Conservation (phyloP, 306 rosid species). For the Oxytropis ochrocephala region DNA sequence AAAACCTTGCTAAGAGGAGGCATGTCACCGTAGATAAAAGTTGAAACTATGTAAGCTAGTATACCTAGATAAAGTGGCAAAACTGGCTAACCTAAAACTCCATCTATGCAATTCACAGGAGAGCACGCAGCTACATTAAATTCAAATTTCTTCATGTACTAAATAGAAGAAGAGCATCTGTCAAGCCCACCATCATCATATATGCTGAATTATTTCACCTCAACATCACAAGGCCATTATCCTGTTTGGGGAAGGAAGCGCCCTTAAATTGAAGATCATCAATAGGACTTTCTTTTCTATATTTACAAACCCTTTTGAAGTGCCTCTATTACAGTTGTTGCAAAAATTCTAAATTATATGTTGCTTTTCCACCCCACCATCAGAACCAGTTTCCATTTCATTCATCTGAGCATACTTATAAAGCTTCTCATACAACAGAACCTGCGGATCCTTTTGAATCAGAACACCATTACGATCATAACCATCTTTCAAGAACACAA, state of each 20-base stretch:
- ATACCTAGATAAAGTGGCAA: neutral
- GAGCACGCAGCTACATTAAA: neutral
- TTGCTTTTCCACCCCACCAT: conserved; percentile 9
- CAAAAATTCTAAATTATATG: neutral
- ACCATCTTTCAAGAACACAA: conserved; percentile 68
- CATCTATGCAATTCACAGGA: neutral
- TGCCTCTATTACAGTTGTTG: neutral
- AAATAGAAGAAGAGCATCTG: neutral
- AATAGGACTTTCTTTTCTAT: neutral
- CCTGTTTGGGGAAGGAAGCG: neutral
- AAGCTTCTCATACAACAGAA: conserved; percentile 69
- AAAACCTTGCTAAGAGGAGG: neutral
- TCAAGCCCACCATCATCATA: neutral
- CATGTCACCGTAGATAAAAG: neutral
- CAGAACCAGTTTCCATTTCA: conserved; percentile 30
- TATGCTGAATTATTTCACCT: neutral
- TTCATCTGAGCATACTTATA: conserved; percentile 48
- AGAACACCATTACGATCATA: conserved; percentile 53
- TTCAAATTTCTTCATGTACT: neutral
- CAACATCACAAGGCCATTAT: neutral
- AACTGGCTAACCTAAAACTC: neutral
- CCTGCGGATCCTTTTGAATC: conserved; percentile 71
- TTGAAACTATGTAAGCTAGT: neutral
- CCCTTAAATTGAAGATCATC: neutral
- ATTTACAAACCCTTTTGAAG: neutral